Base-by-base conservation (phyloP, 2,329 filamentous ascomycete genomes). In the Neurospora crassa region DNA sequence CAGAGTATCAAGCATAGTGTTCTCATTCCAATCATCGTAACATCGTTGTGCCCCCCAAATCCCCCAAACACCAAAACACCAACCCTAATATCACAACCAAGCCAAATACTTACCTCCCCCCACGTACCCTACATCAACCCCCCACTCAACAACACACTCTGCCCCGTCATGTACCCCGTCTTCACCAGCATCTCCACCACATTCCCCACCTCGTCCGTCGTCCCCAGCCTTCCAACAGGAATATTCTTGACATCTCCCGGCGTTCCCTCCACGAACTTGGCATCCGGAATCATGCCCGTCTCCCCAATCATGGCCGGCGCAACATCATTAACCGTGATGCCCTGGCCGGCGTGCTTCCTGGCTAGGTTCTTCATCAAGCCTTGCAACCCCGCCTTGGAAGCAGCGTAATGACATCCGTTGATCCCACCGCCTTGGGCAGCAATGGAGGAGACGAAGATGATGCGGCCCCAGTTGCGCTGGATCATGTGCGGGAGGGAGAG, bases 271-370 rank as follows among this genome's bases (percentile, higher is more conserved):
- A 85, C 79, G 16, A 77, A 78, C 73, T 86, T 84, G 53, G 85
- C 85, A 72, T 87, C 83, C 1, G 87, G 86, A 59, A 90, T 88
- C 87, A 90, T 87, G 1, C 87, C 87, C 2, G 87, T 89, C 29
- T 87, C 85, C 4, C 88, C 88, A 74, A 91, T 90, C 88, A 91
- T 90, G 2, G 89, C 89, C 0, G 89, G 89, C 3, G 88, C 87
- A n/a, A 91, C 87, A 73, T 90, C 88, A 72, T 91, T 91, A 71
- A 90, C 87, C 16, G 88, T 89, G 74, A 91, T 89, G 41, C 88
- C 88, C 74, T 83, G 84, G 70, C 84, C 83, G 1, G 87, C 89
- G 29, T 90, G 83, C 67, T 87, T 86, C 0, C 82, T 84, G 0
- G 88, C 84, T 40, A 91, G 81, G 73, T 90, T 91, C 76, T 85